A percentile compares a stretch with the other conserved stretches of the same genome.
Evolutionary conservation across 495 filamentous ascomycete genomes (phyloP).

Genomic region (Pseudevernia furfuracea): DNA sequence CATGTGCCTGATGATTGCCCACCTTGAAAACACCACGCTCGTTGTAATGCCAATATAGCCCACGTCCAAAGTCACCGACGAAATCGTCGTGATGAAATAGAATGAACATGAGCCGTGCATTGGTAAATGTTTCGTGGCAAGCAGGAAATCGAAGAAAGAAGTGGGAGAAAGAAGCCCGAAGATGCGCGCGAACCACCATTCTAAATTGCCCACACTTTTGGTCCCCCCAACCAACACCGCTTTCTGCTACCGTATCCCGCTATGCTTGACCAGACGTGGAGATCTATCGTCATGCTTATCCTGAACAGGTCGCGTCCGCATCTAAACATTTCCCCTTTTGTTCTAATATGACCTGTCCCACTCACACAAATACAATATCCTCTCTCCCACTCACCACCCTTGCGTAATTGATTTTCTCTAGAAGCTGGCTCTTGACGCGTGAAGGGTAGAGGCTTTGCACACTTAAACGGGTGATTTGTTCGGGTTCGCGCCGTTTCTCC

Average conservation of each 20-base stretch:
- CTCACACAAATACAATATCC: conserved; percentile 13
- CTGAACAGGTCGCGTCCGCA: conserved; percentile 26
- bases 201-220: conserved; percentile 17
- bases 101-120: not conserved
- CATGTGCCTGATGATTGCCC: not conserved
- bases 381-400: not conserved
- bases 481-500: conserved; percentile 65
- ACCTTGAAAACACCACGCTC: conserved; percentile 9
- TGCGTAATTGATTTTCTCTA: too few relatives aligned
- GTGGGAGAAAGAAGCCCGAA: conserved; percentile 1
- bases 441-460: not conserved
- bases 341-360: conserved; percentile 1
- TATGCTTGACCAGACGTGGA: conserved; percentile 27
- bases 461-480: conserved; percentile 60
- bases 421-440: not conserved
- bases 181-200: conserved; percentile 12
- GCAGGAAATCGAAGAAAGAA: conserved; percentile 4
- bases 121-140: conserved; percentile 3
- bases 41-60: conserved; percentile 12
- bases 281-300: conserved; percentile 28
- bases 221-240: conserved; percentile 26
- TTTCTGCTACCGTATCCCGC: conserved; percentile 22
- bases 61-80: conserved; percentile 8
- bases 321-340: conserved; percentile 3
- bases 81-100: conserved; percentile 4